Evolutionary conservation across 257 asterid genomes (phyloP), one percentile per base, ranked within the genome.

Genomic region (Striga asiatica): DNA sequence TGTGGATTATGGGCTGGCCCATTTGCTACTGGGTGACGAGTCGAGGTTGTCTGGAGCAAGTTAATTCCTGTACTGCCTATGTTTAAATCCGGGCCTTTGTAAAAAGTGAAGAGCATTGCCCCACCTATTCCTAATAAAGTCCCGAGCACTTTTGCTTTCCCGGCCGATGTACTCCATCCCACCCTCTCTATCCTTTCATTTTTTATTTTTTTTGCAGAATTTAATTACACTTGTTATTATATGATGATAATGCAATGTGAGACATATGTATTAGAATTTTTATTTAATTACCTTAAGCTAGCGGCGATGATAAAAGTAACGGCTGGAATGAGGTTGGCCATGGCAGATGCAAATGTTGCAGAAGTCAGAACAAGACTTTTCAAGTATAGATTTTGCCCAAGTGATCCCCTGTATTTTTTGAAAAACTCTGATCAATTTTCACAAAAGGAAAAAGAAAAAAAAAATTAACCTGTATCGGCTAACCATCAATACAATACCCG

Each of bases 41-140:
- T 71, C 10, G 60, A 18, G n/a, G 31, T 35, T 0, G 81, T 69
- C 32, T 68, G 62, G 9, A 81, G 66, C 13, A 86, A 79, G 49
- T 83, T 76, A 9, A 86, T 21, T 17, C 74, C 65, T 5, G 88
- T 74, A 28, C 62, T 43, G 78, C 89, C 73, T 0, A 68, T 27
- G 29, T 63, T 48, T 12, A 86, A 52, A 2, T 58, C 69, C 2
- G 83, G 81, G 0, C 98, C 96, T 72, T 74, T 79, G 68, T 74
- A 81, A 43, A 86, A 71, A 32, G 94, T 81, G 66, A 89, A 73
- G 10, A 86, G 65, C 94, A 78, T 83, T 8, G 96, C 98, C 21
- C 98, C 96, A 1, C 74, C 60, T 25, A 89, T 62, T 13, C 94
- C 85, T 6, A 86, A 0, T 4, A 78, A 0, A 0, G 94, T 85